phyloP scores from a whole-genome alignment of 2,329 filamentous ascomycete genomes.

The Colletotrichum horii region DNA sequence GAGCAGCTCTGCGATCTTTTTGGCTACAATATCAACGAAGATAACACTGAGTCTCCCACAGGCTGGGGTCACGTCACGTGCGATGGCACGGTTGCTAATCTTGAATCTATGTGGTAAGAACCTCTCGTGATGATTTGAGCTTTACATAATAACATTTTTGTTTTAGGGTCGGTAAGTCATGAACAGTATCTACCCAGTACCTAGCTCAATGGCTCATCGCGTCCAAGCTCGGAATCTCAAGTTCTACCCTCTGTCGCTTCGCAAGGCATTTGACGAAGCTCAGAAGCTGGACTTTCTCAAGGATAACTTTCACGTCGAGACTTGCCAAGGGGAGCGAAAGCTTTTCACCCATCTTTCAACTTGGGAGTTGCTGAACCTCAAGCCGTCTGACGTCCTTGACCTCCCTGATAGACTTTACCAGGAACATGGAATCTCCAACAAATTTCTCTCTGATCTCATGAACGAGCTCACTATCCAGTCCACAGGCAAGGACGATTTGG shows the following conservation, averaged over 20 bases:
- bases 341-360: slow-evolving; percentile 38
- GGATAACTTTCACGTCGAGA: neutral
- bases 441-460: slow-evolving; percentile 29
- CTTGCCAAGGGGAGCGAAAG: slow-evolving; percentile 34
- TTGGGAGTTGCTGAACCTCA: slow-evolving; percentile 53
- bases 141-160: slow-evolving; percentile 4
- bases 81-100: slow-evolving; percentile 50
- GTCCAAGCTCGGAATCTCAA: slow-evolving; percentile 48
- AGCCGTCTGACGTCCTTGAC: slow-evolving; percentile 41
- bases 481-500: slow-evolving; percentile 40
- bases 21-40: slow-evolving; percentile 43
- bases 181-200: neutral
- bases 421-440: slow-evolving; percentile 43
- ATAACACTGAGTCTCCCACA: slow-evolving; percentile 27
- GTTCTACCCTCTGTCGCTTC: slow-evolving; percentile 48
- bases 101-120: slow-evolving; percentile 50
- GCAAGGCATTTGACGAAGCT: neutral
- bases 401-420: slow-evolving; percentile 41
- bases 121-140: neutral
- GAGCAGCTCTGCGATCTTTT: slow-evolving; percentile 50
- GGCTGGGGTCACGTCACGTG: slow-evolving; percentile 52
- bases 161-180: neutral
- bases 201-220: neutral
- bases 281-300: neutral
- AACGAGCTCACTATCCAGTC: slow-evolving; percentile 47